A percentile compares a stretch with the other conserved stretches of the same genome.
phyloP scores from a whole-genome alignment of 192 early-diverging fungal genomes.

The Pilaira anomala region DNA sequence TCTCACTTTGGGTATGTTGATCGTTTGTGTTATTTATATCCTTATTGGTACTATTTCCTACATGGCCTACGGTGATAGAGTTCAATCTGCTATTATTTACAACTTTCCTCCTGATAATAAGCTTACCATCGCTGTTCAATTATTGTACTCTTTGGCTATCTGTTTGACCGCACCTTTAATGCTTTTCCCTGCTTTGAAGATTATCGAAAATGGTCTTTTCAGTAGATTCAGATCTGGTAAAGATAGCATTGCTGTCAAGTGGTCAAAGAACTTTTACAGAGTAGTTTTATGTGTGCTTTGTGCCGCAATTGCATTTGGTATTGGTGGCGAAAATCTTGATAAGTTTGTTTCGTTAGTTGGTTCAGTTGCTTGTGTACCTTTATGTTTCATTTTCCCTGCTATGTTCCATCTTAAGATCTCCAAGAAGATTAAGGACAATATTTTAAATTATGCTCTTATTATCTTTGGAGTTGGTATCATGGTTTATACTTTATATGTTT shows the following conservation, averaged over 20 bases:
- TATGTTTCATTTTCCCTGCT: constrained; percentile 82
- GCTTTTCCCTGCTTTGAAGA: constrained; percentile 83
- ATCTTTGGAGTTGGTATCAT: constrained; percentile 64
- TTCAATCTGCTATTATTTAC: constrained; percentile 78
- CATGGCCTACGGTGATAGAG: constrained; percentile 69
- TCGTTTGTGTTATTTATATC: constrained; percentile 67
- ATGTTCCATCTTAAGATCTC: constrained; percentile 72
- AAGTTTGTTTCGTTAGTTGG: constrained; percentile 86
- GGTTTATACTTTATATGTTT: constrained; percentile 79
- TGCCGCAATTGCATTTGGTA: constrained; percentile 64
- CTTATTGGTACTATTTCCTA: constrained; percentile 74
- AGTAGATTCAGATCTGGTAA: constrained; percentile 46
- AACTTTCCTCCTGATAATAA: constrained; percentile 66
- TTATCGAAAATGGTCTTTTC: constrained; percentile 75
- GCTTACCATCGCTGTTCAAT: constrained; percentile 62
- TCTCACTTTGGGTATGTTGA: constrained; percentile 60
- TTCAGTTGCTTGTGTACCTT: constrained; percentile 66
- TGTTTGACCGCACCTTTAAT: constrained; percentile 81
- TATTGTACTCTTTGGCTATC: constrained; percentile 84
- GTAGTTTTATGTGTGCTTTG: constrained; percentile 56
- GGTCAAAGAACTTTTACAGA: constrained; percentile 69
- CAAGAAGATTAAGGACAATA: constrained; percentile 38
- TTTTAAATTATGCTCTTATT: constrained; percentile 57
- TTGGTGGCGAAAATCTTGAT: constrained; percentile 70
- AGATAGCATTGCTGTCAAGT: constrained; percentile 58